phyloP scores from a whole-genome alignment of 306 rosid genomes.

The Cicer cuneatum region DNA sequence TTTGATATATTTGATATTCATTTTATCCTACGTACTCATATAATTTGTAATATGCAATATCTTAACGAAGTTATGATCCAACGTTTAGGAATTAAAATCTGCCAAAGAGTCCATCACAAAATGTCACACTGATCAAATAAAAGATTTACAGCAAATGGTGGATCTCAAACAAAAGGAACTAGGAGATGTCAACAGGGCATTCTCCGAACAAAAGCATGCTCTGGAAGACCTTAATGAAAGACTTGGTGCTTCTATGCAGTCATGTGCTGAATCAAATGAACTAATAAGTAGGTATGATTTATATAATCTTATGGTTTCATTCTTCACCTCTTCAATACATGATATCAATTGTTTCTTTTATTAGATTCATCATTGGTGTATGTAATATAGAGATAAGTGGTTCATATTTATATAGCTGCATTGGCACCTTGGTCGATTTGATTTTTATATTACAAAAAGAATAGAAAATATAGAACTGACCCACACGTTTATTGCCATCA shows the following conservation, averaged over 20 bases:
- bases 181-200: slow-evolving; percentile 60
- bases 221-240: slow-evolving; percentile 83
- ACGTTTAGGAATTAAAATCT: slow-evolving; percentile 74
- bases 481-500: neutral
- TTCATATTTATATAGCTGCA: slow-evolving; percentile 32
- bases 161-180: slow-evolving; percentile 80
- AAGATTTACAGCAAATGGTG: slow-evolving; percentile 62
- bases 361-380: slow-evolving; percentile 35
- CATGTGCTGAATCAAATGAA: slow-evolving; percentile 87
- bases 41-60: slow-evolving; percentile 3
- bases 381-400: slow-evolving; percentile 18
- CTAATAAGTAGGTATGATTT: slow-evolving; percentile 72
- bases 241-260: slow-evolving; percentile 80
- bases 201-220: slow-evolving; percentile 75
- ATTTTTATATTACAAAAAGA: slow-evolving; percentile 8
- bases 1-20: slow-evolving; percentile 17
- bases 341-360: slow-evolving; percentile 25
- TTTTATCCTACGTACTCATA: slow-evolving; percentile 32
- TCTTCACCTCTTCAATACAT: slow-evolving; percentile 17
- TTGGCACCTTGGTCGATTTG: slow-evolving; percentile 18
- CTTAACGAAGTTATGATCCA: slow-evolving; percentile 25
- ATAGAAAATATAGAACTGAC: neutral
- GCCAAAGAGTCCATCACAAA: slow-evolving; percentile 67
- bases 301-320: slow-evolving; percentile 14
- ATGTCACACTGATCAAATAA: slow-evolving; percentile 68